Base-by-base conservation (phyloP, 192 early-diverging fungal species). In the Coemansia umbellata region DNA sequence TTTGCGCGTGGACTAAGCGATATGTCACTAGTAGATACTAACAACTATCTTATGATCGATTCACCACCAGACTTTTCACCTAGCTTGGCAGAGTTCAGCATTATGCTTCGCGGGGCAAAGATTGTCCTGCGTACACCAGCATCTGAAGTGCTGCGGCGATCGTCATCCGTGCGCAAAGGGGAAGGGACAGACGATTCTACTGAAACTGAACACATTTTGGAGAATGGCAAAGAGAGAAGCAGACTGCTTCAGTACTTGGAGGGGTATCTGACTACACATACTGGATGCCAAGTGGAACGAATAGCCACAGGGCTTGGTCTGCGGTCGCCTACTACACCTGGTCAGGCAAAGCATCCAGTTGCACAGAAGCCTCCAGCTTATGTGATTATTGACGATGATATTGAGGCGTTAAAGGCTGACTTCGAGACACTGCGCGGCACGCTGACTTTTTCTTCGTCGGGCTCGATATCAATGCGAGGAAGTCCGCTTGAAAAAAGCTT, bases 391-490 rank as follows among this genome's bases (percentile, higher is more conserved):
- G 60, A 68, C 19, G 60, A 60, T 32, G 48, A 56, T 21, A 39
- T 60, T 8, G 64, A 68, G 2, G 17, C 50, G 19, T 26, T 74
- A 35, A 55, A 51, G 11, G 43, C 65, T 0, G 71, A 74, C 43
- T 74, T 74, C 50, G 65, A 74, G 65, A 37, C 35, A 11, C 36
- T 74, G 37, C 64, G 71, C 11, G 71, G 71, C 11, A 74, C 60
- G n/a, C 47, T 74, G 60, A 63, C 65, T 7, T 74, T 74, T 41
- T 50, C 65, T 13, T 28, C 43, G 4, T 45, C 43, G 11, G 26
- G 43, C 13, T 45, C 43, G 26, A 45, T 45, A 14, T 7, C 43
- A 45, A 45, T 45, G 43, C 43, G 43, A 3, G 56, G 56, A 5
- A 37, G 42, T 22, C 35, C 56, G 24, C 22, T 21, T 23, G 51